Percentiles rank a stretch among this genome's conserved stretches.
Evolutionary conservation across 345 rosid species (phyloP).

Genomic region (Citrus inodora): DNA sequence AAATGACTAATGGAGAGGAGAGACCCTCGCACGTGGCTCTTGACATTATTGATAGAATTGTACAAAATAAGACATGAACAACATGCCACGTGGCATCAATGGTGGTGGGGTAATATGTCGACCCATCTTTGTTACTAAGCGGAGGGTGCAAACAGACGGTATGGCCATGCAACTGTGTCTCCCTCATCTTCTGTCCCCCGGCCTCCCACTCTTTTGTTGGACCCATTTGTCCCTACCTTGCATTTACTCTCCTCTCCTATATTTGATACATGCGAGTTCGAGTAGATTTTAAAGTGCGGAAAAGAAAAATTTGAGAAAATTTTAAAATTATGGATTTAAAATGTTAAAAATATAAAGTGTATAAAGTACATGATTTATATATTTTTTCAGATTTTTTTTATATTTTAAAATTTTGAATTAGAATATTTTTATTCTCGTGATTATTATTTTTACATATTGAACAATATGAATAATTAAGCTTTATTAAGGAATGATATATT

Average conservation of each 20-base stretch:
- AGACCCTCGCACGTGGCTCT: not conserved
- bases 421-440: too few relatives aligned
- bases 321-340: too few relatives aligned
- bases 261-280: not conserved
- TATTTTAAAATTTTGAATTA: too few relatives aligned
- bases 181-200: conserved; percentile 7
- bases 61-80: conserved; percentile 12
- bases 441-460: not conserved
- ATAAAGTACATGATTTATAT: too few relatives aligned
- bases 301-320: too few relatives aligned
- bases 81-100: conserved; percentile 23
- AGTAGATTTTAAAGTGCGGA: too few relatives aligned
- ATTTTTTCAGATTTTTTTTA: too few relatives aligned
- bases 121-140: conserved; percentile 12
- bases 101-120: conserved; percentile 13
- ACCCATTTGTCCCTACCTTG: conserved; percentile 16
- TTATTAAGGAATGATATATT: not conserved
- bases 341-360: too few relatives aligned
- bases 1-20: not conserved
- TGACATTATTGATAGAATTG: not conserved
- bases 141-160: conserved; percentile 25
- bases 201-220: conserved; percentile 15
- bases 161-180: conserved; percentile 39
- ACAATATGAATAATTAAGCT: not conserved
- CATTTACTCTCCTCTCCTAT: not conserved